Conservation (phyloP, 495 filamentous ascomycete species). For the Aspergillus egyptiacus region DNA sequence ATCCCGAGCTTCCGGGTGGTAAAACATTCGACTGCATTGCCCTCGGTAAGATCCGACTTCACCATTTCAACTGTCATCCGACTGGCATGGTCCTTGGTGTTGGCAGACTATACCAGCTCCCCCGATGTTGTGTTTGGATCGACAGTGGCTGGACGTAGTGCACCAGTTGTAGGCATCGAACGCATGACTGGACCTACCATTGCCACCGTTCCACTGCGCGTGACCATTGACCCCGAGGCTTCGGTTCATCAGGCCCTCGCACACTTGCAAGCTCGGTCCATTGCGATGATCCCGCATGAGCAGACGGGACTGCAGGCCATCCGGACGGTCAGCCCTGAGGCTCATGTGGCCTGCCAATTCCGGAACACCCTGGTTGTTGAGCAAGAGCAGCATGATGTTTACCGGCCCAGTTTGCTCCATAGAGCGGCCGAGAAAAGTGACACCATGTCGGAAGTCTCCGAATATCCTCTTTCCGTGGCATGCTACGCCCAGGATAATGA, state of each 20-base stretch:
- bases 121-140: slow-evolving; percentile 32
- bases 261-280: background rate
- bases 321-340: slow-evolving; percentile 41
- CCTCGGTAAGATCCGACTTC: no score
- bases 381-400: no score
- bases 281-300: slow-evolving; percentile 31
- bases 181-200: slow-evolving; percentile 33
- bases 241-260: background rate
- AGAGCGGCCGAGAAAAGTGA: no score
- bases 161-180: slow-evolving; percentile 24
- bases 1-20: no score
- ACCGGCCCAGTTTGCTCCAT: no score
- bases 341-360: slow-evolving; percentile 47
- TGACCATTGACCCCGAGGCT: slow-evolving; percentile 23
- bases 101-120: slow-evolving; percentile 21
- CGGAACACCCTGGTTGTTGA: no score
- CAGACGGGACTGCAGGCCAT: slow-evolving; percentile 49
- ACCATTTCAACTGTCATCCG: no score
- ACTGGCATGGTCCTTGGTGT: slow-evolving; percentile 34
- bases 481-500: no score
- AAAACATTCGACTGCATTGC: no score
- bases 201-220: slow-evolving; percentile 44
- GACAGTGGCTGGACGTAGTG: slow-evolving; percentile 29
- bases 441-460: no score
- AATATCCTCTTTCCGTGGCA: no score